Conservation (phyloP, 2,329 filamentous ascomycete species). For the Aspergillus amoenus region DNA sequence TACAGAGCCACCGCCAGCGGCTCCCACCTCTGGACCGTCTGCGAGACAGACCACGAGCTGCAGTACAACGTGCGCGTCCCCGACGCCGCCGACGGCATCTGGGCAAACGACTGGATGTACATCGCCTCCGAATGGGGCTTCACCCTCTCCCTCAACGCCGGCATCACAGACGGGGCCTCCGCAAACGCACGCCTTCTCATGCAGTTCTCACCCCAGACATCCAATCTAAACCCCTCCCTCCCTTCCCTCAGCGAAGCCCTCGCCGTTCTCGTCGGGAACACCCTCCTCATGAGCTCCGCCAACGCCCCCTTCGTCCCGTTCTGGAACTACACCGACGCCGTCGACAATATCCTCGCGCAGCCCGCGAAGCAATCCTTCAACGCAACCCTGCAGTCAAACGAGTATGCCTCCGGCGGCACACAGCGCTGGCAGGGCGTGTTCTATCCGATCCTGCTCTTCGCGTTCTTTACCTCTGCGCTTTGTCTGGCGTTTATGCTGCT, state of each 20-base stretch:
- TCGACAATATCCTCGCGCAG: constrained; percentile 36
- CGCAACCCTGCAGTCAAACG: constrained; percentile 61
- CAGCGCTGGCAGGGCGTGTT: constrained; percentile 64
- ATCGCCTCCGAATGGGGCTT: constrained; percentile 56
- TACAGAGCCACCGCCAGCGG: constrained; percentile 56
- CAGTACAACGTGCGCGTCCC: constrained; percentile 53
- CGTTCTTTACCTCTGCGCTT: constrained; percentile 66
- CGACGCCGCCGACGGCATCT: constrained; percentile 31
- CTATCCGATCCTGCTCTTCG: constrained; percentile 63
- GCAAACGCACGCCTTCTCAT: constrained; percentile 60
- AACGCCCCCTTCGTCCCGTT: constrained; percentile 61
- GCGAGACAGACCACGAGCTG: constrained; percentile 59
- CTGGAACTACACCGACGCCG: constrained; percentile 47
- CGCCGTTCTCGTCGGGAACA: constrained; percentile 67
- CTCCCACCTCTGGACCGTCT: constrained; percentile 60
- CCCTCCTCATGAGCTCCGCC: constrained; percentile 60
- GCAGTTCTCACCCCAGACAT: constrained; percentile 49
- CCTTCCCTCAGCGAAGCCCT: constrained; percentile 74
- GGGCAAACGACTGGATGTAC: constrained; percentile 55
- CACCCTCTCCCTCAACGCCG: constrained; percentile 58
- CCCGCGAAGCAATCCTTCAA: constrained; percentile 62
- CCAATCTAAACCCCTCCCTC: constrained; percentile 48
- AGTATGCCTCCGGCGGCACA: constrained; percentile 68
- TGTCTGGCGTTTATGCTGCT: constrained; percentile 64
- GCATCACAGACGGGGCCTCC: constrained; percentile 55